Conservation (phyloP, 495 filamentous ascomycete genomes). For the Venustampulla echinocandica region DNA sequence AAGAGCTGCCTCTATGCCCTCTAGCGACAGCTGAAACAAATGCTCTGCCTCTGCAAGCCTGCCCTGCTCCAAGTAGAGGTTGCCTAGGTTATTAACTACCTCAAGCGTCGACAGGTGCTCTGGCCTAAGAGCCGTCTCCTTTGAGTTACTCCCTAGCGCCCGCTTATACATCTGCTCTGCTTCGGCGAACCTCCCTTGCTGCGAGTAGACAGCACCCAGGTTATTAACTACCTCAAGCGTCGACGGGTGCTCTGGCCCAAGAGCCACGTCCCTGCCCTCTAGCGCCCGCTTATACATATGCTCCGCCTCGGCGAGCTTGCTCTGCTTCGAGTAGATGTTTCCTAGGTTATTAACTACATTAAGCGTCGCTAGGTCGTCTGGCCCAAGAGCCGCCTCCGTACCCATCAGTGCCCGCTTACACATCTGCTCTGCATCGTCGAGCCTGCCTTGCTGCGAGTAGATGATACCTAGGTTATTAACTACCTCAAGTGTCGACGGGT, state of each 20-base stretch:
- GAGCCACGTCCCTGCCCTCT: conserved; percentile 28
- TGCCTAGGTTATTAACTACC: not conserved
- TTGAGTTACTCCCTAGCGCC: conserved; percentile 30
- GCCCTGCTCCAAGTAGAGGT: conserved; percentile 13
- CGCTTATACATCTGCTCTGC: conserved; percentile 27
- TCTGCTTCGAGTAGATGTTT: conserved; percentile 17
- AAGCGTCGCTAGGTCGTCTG: conserved; percentile 30
- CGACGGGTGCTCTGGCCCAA: conserved; percentile 27
- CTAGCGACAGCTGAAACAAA: conserved; percentile 25
- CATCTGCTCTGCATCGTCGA: conserved; percentile 26
- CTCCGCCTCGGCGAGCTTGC: conserved; percentile 24
- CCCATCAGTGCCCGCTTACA: conserved; percentile 23
- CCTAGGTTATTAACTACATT: conserved; percentile 20
- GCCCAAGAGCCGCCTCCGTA: conserved; percentile 29
- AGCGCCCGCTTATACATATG: conserved; percentile 28
- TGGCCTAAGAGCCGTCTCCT: conserved; percentile 27
- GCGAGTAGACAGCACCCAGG: conserved; percentile 22
- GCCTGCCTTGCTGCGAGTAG: conserved; percentile 23
- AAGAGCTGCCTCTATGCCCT: conserved; percentile 27
- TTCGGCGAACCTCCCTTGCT: conserved; percentile 23
- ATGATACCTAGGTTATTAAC: conserved; percentile 28
- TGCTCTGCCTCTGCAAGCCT: conserved; percentile 21
- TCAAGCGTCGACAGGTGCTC: conserved; percentile 20
- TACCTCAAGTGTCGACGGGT: conserved; percentile 31
- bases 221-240: conserved; percentile 27